Evolutionary conservation across 805 yeast genomes (phyloP), one percentile per base, ranked within the genome.

Genomic region (Saturnispora silvae): DNA sequence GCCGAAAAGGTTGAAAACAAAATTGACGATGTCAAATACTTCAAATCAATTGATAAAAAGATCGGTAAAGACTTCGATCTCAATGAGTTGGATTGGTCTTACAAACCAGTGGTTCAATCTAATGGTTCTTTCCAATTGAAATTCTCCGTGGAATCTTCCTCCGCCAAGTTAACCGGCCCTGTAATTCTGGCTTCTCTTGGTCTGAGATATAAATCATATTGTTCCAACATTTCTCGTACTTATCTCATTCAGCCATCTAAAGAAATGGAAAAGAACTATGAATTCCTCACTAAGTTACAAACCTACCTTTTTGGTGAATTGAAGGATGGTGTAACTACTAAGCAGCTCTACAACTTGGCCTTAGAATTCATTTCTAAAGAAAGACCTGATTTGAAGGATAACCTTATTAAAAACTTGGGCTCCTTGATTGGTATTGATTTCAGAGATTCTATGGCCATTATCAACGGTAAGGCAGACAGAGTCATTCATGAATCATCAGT

Each of bases 371-470:
- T 87, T 42, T 68, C 71, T 47, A 58, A 67, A 15, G 75, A 75
- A 42, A 70, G 72, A 45, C 82, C 94, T 2, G 83, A 76, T 16
- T 63, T 89, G 48, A 75, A 66, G 25, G 52, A 62, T 19, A 64
- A 72, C 49, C 80, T 86, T 47, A 68, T 86, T 34, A 81, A 81
- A 52, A 83, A 83, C 50, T 71, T 79, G 45, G 97, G 97, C 37
- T 83, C 92, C 72, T 65, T 83, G 40, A 78, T 83, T 40, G 97
- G 97, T 41, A 70, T 89, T 43, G 96, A 85, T 51, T 84, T 83
- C 52, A 72, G 94, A 59, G 96, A 86, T 56, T 68, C 87, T 1
- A 63, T 78, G 2, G 74, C 82, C 45, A 67, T 85, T 14, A 63
- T 89, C 37, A 82, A 81, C 51, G 67, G 72, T 19, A 86, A 82